Evolutionary conservation across 371 early-diverging fungal species (phyloP).

Genomic region (Mortierella sp.): DNA sequence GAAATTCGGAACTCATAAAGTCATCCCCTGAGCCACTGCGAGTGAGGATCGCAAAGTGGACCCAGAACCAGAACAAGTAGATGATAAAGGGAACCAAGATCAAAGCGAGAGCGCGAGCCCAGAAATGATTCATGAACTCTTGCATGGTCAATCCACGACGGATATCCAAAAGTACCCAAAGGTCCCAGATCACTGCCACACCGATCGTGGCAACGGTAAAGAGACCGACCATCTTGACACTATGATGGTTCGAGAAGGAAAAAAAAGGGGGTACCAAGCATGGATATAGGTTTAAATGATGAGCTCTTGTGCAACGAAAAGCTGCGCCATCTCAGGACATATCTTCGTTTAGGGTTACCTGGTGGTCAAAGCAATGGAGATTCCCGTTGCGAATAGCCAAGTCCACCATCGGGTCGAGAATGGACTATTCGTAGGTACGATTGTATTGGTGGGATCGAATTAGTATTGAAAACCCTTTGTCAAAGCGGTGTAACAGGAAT

Average conservation of each 20-base stretch:
- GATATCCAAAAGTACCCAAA: constrained; percentile 92
- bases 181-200: constrained; percentile 84
- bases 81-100: constrained; percentile 84
- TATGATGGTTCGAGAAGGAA: no score
- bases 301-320: not conserved
- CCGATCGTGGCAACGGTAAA: constrained; percentile 90
- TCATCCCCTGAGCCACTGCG: constrained; percentile 90
- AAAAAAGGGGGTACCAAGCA: no score
- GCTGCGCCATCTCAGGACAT: no score
- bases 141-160: constrained; percentile 78
- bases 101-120: constrained; percentile 77
- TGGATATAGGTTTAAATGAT: no score
- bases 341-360: no score
- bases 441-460: no score
- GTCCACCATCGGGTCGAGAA: constrained; percentile 78
- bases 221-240: constrained; percentile 96
- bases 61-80: constrained; percentile 84
- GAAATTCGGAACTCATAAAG: constrained; percentile 91
- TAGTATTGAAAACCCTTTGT: no score
- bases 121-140: constrained; percentile 70
- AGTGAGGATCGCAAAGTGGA: constrained; percentile 85
- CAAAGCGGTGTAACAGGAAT: no score
- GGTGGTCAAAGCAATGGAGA: constrained; percentile 71
- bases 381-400: constrained; percentile 80
- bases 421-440: constrained; percentile 57